Base-by-base conservation (phyloP, 148 eudicot species). In the Spergularia bocconei region DNA sequence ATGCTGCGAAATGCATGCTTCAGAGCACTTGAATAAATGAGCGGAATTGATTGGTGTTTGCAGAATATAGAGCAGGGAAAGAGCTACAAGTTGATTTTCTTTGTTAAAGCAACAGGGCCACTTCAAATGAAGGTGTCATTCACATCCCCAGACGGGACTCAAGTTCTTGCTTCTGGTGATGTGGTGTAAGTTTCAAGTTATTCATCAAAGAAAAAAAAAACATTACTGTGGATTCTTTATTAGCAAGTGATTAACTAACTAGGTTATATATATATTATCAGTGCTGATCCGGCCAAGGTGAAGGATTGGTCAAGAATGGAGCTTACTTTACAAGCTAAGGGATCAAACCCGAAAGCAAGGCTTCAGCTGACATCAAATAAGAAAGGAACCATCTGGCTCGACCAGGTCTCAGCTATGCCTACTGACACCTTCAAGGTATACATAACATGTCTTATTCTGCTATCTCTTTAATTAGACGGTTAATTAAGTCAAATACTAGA, bases 331-430 rank as follows among this genome's bases (percentile, higher is more conserved):
- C 65, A 72, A 78, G 94, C 98, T 19, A 78, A 36, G 39, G 87
- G 63, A 15, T 86, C 92, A 6, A 72, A 86, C 62, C 60, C 71
- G 60, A 81, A 86, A 47, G 78, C 91, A 71, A 87, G 91, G 74
- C 86, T 93, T 76, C 91, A 93, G 50, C 59, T 93, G 36, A 93
- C 92, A 13, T 83, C 94, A 11, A 83, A 48, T 52, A 83, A 67
- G 56, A 88, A 78, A 58, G 87, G 91, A 72, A 79, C 78, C 11
- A 80, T 89, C 69, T 93, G 98, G 98, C 82, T 93, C 68, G 98
- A 93, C 75, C 98, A 93, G 86, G 91, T 93, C 2, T 93, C 98
- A 48, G 86, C 79, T 59, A 86, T 93, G 91, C 97, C 98, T 50
- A 67, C 75, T 47, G 85, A 84, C 62, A 90, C 97, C 51, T 86